Conservation (phyloP, 2,329 filamentous ascomycete species). For the Talaromyces sp. region DNA sequence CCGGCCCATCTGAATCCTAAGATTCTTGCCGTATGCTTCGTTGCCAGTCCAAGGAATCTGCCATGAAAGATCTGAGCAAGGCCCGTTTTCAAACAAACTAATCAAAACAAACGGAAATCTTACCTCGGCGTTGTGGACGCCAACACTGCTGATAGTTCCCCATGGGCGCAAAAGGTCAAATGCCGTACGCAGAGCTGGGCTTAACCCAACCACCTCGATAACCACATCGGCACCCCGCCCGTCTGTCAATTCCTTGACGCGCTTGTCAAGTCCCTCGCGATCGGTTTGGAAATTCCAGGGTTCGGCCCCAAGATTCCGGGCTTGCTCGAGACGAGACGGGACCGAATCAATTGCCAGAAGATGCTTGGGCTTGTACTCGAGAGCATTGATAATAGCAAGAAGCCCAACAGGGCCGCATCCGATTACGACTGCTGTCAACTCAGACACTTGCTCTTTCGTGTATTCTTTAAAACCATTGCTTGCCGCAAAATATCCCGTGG, state of each 20-base stretch:
- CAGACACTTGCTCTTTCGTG: constrained; percentile 51
- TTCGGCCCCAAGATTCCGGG: constrained; percentile 70
- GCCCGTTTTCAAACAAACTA: neutral
- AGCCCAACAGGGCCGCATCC: constrained; percentile 84
- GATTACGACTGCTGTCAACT: constrained; percentile 71
- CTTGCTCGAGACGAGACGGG: constrained; percentile 67
- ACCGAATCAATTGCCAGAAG: constrained; percentile 77
- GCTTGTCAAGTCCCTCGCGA: constrained; percentile 58
- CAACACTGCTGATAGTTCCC: constrained; percentile 69
- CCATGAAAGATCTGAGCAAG: neutral
- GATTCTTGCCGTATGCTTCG: constrained; percentile 64
- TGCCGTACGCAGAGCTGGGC: constrained; percentile 62
- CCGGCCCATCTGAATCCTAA: constrained; percentile 69
- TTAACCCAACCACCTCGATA: constrained; percentile 71
- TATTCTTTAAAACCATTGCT: constrained; percentile 68
- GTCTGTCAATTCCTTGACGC: constrained; percentile 69
- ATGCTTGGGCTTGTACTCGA: constrained; percentile 69
- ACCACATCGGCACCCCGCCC: constrained; percentile 82
- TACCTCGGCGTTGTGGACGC: constrained; percentile 70
- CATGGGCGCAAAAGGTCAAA: constrained; percentile 69
- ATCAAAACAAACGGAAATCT: constrained; percentile 11
- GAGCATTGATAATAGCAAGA: constrained; percentile 72
- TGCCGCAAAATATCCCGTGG: constrained; percentile 76
- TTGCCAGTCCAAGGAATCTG: constrained; percentile 63
- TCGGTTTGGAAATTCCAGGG: constrained; percentile 72